Evolutionary conservation across 192 early-diverging fungal species (phyloP).

Genomic region (Lobosporangium transversale): DNA sequence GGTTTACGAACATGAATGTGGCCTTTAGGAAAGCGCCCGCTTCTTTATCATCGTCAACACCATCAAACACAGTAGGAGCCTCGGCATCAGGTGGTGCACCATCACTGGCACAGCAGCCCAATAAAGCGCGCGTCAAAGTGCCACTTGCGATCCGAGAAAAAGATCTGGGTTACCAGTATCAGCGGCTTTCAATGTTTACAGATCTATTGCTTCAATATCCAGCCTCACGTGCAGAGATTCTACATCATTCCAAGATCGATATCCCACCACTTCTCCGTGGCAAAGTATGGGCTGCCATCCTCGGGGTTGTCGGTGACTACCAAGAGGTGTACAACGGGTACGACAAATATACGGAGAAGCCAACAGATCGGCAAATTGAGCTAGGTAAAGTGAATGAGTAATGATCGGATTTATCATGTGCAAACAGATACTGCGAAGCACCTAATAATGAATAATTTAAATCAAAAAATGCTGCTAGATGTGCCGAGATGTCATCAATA

Average conservation of each 20-base stretch:
- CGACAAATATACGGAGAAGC: constrained; percentile 62
- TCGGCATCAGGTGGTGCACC: constrained; percentile 5
- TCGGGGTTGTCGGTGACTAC: constrained; percentile 67
- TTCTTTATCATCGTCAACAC: background rate
- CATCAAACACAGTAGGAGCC: constrained; percentile 2
- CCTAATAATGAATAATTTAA: too few relatives aligned
- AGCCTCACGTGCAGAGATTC: constrained; percentile 61
- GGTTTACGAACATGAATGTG: constrained; percentile 14
- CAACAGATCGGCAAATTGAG: constrained; percentile 68
- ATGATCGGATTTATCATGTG: too few relatives aligned
- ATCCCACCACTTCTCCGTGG: constrained; percentile 70
- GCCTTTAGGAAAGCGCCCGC: too few relatives aligned
- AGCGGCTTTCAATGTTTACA: constrained; percentile 64
- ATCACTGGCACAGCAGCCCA: constrained; percentile 23
- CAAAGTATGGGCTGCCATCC: constrained; percentile 72
- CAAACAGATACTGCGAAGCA: too few relatives aligned
- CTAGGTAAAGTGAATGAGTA: constrained; percentile 40
- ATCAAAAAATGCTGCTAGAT: too few relatives aligned
- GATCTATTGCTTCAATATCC: constrained; percentile 67
- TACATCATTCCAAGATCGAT: constrained; percentile 69
- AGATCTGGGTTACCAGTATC: constrained; percentile 68
- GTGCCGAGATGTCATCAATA: constrained; percentile 77
- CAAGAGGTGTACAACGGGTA: constrained; percentile 60
- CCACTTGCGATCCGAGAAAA: constrained; percentile 65
- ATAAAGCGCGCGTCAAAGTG: constrained; percentile 50